Evolutionary conservation across 495 filamentous ascomycete genomes (phyloP).

Genomic region (Trichoderma orchidacearum): DNA sequence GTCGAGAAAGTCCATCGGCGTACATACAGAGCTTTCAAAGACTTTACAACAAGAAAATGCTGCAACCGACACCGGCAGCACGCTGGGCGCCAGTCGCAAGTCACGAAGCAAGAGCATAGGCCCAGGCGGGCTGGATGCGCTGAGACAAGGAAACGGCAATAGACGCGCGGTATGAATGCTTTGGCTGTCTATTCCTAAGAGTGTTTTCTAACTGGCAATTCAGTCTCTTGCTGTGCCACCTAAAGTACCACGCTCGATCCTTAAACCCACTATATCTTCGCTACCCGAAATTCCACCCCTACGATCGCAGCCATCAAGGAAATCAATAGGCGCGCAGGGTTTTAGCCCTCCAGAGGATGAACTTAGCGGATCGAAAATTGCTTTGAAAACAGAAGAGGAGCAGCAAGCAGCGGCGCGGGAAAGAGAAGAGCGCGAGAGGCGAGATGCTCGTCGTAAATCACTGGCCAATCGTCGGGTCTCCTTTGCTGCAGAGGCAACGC

Average conservation of each 20-base stretch:
- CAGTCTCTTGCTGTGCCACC: slow-evolving; percentile 35
- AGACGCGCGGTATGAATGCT: slow-evolving; percentile 53
- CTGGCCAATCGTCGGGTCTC: slow-evolving; percentile 89
- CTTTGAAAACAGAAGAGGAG: slow-evolving; percentile 58
- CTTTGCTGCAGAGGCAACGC: slow-evolving; percentile 91
- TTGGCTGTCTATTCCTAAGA: slow-evolving; percentile 4
- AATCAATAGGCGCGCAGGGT: neutral
- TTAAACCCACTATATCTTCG: slow-evolving; percentile 68
- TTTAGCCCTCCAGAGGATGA: slow-evolving; percentile 35
- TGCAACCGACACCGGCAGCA: slow-evolving; percentile 41
- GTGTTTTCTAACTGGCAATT: slow-evolving; percentile 2
- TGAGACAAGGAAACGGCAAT: slow-evolving; percentile 69
- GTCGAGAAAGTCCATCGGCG: slow-evolving; percentile 67
- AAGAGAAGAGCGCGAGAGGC: slow-evolving; percentile 57
- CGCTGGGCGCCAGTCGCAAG: slow-evolving; percentile 38
- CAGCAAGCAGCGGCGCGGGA: slow-evolving; percentile 64
- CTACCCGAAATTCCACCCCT: slow-evolving; percentile 45
- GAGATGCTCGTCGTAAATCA: slow-evolving; percentile 83
- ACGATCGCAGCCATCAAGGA: slow-evolving; percentile 5
- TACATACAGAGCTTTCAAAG: slow-evolving; percentile 40
- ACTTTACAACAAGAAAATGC: slow-evolving; percentile 58
- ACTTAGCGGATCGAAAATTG: slow-evolving; percentile 25
- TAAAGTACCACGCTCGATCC: slow-evolving; percentile 52
- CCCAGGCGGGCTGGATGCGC: slow-evolving; percentile 72
- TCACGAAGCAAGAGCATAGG: slow-evolving; percentile 91